Conservation (phyloP, 140 eudicot species). For the Cichorium intybus region DNA sequence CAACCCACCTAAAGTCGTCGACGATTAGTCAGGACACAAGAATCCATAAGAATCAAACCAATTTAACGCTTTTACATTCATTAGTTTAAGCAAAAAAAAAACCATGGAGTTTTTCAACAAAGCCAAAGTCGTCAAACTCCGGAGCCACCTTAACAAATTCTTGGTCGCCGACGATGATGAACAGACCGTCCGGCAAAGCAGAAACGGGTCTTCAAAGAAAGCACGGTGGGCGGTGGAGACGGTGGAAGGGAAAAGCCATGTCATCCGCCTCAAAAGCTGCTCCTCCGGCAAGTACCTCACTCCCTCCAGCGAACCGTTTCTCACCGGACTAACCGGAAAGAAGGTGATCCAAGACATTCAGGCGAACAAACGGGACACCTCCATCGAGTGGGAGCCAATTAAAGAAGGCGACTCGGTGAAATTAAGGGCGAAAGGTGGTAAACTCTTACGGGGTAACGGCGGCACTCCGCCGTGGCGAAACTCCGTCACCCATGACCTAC, state of each 20-base stretch:
- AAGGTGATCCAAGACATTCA: conserved; percentile 50
- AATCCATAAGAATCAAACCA: conserved; percentile 25
- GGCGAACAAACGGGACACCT: conserved; percentile 30
- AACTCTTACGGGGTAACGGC: conserved; percentile 65
- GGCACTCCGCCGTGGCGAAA: conserved; percentile 88
- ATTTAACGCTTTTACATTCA: conserved; percentile 12
- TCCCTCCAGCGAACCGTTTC: conserved; percentile 57
- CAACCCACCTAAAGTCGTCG: conserved; percentile 23
- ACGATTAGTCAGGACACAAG: conserved; percentile 2
- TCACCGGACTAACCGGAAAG: conserved; percentile 71
- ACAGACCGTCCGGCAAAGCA: conserved; percentile 57
- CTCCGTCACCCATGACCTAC: conserved; percentile 72
- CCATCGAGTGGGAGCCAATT: conserved; percentile 81
- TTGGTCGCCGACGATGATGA: conserved; percentile 59
- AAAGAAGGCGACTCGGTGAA: conserved; percentile 54
- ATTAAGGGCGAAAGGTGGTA: conserved; percentile 55
- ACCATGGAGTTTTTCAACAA: conserved; percentile 73
- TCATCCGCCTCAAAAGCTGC: conserved; percentile 63
- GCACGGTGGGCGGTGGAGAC: conserved; percentile 70
- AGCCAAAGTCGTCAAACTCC: conserved; percentile 58
- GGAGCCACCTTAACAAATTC: conserved; percentile 70
- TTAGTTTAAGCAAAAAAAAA: background rate
- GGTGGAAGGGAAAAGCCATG: conserved; percentile 45
- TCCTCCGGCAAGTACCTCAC: conserved; percentile 53
- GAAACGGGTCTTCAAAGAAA: conserved; percentile 34